phyloP scores from a whole-genome alignment of 345 rosid genomes.

The Syzygium grande region DNA sequence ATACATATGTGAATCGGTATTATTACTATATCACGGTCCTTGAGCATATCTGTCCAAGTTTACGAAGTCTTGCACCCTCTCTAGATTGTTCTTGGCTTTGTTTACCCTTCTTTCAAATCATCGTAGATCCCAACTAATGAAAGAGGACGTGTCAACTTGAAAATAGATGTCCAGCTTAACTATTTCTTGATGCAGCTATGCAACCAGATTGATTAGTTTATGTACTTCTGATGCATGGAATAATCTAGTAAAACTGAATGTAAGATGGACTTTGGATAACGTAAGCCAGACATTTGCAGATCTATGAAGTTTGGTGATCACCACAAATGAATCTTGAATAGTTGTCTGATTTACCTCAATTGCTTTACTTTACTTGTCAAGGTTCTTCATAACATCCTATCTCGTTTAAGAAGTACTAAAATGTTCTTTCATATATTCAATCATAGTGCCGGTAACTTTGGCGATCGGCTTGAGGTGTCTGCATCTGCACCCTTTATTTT shows the following conservation, averaged over 20 bases:
- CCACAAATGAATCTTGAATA: not conserved
- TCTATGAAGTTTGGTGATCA: not conserved
- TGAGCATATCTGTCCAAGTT: not conserved
- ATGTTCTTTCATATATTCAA: not conserved
- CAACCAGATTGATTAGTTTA: not conserved
- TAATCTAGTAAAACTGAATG: not conserved
- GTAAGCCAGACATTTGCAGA: not conserved
- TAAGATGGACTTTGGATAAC: not conserved
- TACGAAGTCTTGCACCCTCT: not conserved
- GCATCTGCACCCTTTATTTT: not conserved
- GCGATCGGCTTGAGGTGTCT: not conserved
- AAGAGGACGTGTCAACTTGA: not conserved
- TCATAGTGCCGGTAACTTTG: not conserved
- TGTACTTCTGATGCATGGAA: not conserved
- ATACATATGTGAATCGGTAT: not conserved
- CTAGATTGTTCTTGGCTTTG: not conserved
- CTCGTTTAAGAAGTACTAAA: not conserved
- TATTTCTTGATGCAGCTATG: not conserved
- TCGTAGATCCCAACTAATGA: not conserved
- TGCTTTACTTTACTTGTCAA: not conserved
- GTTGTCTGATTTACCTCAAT: not conserved
- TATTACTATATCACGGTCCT: not conserved
- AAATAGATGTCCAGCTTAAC: not conserved
- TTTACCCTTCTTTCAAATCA: not conserved
- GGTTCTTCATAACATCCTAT: not conserved